Base-by-base conservation (phyloP, 768 basidiomycete genomes). In the Boletus rufocinnamomeus region DNA sequence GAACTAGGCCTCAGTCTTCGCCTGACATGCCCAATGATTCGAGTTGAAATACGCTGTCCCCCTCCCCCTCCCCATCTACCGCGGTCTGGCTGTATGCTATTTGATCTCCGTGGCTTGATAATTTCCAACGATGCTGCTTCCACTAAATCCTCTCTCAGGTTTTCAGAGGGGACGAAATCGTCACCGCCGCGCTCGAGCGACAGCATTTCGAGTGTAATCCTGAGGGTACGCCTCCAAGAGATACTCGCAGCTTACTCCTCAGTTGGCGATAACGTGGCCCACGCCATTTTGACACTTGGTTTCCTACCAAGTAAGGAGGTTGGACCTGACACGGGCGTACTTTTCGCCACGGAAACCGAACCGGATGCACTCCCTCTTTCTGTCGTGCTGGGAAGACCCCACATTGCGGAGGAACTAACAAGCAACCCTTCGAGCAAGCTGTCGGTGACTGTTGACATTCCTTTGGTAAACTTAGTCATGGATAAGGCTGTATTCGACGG, bases 401-500 rank as follows among this genome's bases (percentile, higher is more conserved):
- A 41, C 41, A 17, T 19, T 32, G 27, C 45, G 40, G 57, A 54
- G 40, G 47, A 41, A 38, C 44, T 49, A 13, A 17, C 48, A 35
- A 19, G 38, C 9, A 56, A 34, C 9, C n/a, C 53, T 40, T 50
- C 59, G 23, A 59, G 17, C 50, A 63, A 53, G 38, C 37, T 65
- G 23, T 62, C 59, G 14, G 28, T 73, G 21, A 62, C 66, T 6
- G 58, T 77, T 11, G 67, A 76, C 43, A 70, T 95, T 16, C 92
- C 93, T 16, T 85, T 86, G 5, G 71, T 89, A n/a, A 75, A 83
- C 64, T 70, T 81, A 13, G 75, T 82, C 40, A 64, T 93, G 49
- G 78, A 83, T 11, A 96, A 98, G 70, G 66, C 74, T 6, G 60
- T 77, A 2, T 72, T 95, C 9, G 93, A 98, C 67, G 83, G 84